Conservation (phyloP, 805 yeast species). For the Yarrowia osloensis region DNA sequence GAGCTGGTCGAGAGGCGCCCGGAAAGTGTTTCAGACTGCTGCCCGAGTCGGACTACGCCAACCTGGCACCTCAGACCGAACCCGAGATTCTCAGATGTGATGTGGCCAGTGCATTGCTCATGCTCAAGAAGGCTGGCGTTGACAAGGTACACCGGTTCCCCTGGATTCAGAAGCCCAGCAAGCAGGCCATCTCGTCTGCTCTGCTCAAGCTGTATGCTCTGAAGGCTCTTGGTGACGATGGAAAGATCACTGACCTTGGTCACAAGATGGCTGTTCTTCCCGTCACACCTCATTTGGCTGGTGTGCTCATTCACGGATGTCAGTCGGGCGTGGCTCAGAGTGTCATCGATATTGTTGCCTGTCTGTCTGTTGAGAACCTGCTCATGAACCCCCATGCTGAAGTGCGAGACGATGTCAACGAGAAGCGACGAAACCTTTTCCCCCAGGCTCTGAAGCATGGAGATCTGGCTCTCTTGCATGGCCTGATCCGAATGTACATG, state of each 20-base stretch:
- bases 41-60: slow-evolving; percentile 64
- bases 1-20: slow-evolving; percentile 97
- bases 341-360: slow-evolving; percentile 86
- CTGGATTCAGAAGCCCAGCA: slow-evolving; percentile 91
- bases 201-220: slow-evolving; percentile 74
- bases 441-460: slow-evolving; percentile 74
- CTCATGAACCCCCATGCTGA: slow-evolving; percentile 78
- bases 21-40: slow-evolving; percentile 89
- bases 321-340: slow-evolving; percentile 50
- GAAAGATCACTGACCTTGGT: slow-evolving; percentile 80
- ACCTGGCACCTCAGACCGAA: slow-evolving; percentile 76
- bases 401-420: slow-evolving; percentile 79
- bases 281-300: slow-evolving; percentile 86
- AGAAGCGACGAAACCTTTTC: slow-evolving; percentile 66
- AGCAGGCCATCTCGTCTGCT: slow-evolving; percentile 72
- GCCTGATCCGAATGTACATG: slow-evolving; percentile 61
- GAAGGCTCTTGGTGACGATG: slow-evolving; percentile 74
- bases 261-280: slow-evolving; percentile 85
- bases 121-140: slow-evolving; percentile 80
- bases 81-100: slow-evolving; percentile 90
- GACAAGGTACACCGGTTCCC: slow-evolving; percentile 79
- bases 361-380: slow-evolving; percentile 89
- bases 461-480: slow-evolving; percentile 80
- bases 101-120: slow-evolving; percentile 77
- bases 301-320: slow-evolving; percentile 74